These are phyloP conservation scores for Sporopachydermia quercuum DNA, from an alignment of 805 yeast genomes.

Conservation along the genomic window DNA sequence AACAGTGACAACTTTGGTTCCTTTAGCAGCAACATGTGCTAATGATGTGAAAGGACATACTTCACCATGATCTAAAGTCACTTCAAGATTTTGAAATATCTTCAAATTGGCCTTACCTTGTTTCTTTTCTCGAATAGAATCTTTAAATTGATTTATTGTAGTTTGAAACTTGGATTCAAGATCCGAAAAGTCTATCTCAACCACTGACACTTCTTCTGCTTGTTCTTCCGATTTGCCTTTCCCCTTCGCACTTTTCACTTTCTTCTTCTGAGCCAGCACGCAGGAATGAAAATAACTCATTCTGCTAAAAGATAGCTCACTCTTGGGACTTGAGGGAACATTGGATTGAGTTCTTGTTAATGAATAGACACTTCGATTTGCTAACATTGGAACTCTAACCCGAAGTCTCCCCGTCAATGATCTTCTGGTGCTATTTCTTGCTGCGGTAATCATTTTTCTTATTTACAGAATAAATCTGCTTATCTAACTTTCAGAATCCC, in stretches of 20 bases:
- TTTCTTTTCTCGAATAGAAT: constrained; percentile 44
- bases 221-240: constrained; percentile 3
- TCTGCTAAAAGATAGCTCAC: no score
- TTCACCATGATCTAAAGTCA: constrained; percentile 33
- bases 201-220: constrained; percentile 12
- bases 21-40: constrained; percentile 50
- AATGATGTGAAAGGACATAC: constrained; percentile 29
- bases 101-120: constrained; percentile 56
- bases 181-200: constrained; percentile 20
- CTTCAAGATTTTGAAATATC: constrained; percentile 43
- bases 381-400: no score
- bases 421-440: no score
- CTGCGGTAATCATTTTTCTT: no score
- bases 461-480: no score
- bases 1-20: constrained; percentile 49
- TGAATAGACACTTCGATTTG: no score
- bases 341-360: no score
- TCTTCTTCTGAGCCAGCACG: no score
- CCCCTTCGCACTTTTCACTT: constrained; percentile 2
- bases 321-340: no score
- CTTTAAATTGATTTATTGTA: constrained; percentile 36
- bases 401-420: no score
- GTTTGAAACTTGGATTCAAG: constrained; percentile 29
- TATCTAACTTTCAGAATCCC: no score
- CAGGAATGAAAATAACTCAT: no score